These are phyloP conservation scores for Hypoxylon rubiginosum DNA, from an alignment of 2,329 filamentous ascomycete genomes.

Conservation along the genomic window DNA sequence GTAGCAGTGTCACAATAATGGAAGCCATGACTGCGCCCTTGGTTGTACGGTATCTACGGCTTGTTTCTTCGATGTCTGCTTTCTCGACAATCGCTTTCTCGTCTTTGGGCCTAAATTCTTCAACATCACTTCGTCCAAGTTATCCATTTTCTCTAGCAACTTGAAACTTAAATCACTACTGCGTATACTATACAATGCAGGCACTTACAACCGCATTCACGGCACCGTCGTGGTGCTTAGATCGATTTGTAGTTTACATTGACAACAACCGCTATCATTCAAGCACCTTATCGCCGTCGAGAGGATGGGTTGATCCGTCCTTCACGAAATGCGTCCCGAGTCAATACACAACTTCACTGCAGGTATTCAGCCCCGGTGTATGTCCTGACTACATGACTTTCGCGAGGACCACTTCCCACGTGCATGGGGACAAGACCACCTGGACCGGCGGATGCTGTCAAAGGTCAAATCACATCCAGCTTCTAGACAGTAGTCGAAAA, in stretches of 20 bases:
- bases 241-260: conserved; percentile 50
- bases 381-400: conserved; percentile 50
- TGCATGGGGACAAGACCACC: conserved; percentile 33
- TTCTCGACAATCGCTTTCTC: neutral
- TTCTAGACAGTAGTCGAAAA: neutral
- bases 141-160: neutral
- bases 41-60: no score
- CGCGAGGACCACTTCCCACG: conserved; percentile 34
- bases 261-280: conserved; percentile 40
- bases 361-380: conserved; percentile 50
- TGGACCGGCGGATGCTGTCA: conserved; percentile 51
- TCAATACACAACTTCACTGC: conserved; percentile 44
- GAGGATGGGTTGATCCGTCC: conserved; percentile 51
- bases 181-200: conserved; percentile 35
- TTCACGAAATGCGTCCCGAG: conserved; percentile 49
- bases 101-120: neutral
- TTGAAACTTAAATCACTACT: neutral
- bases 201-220: conserved; percentile 49
- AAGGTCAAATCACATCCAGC: conserved; percentile 36
- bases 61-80: no score
- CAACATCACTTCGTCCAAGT: neutral
- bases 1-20: no score
- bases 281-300: conserved; percentile 47
- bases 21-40: no score
- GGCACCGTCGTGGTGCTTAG: conserved; percentile 45